A percentile compares a stretch with the other conserved stretches of the same genome.
These are phyloP conservation scores for Pseudomassariella vexata DNA, from an alignment of 2,329 filamentous ascomycete species.

Conservation along the genomic window DNA sequence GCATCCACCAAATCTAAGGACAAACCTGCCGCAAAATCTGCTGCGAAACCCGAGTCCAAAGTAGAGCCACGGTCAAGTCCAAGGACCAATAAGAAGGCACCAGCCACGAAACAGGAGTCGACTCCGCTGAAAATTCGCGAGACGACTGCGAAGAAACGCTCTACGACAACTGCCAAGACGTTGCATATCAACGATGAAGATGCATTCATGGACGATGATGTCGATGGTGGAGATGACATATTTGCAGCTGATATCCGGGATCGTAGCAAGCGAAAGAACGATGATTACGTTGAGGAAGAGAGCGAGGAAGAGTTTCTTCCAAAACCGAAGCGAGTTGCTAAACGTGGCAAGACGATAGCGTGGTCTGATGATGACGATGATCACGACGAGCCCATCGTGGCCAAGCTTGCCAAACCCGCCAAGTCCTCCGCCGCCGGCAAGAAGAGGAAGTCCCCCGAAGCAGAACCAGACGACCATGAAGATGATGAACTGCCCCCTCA, in stretches of 20 bases:
- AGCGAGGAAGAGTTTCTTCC: slow-evolving; percentile 65
- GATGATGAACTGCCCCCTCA: slow-evolving; percentile 39
- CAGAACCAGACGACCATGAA: slow-evolving; percentile 49
- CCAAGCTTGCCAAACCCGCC: slow-evolving; percentile 22
- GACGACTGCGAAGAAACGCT: slow-evolving; percentile 34
- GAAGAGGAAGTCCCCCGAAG: slow-evolving; percentile 54
- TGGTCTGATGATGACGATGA: slow-evolving; percentile 25
- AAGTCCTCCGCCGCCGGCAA: slow-evolving; percentile 29
- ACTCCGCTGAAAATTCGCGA: slow-evolving; percentile 23
- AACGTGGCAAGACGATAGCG: slow-evolving; percentile 34
- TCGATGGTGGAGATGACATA: slow-evolving; percentile 74
- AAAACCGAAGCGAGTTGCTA: slow-evolving; percentile 52
- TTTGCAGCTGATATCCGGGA: slow-evolving; percentile 68
- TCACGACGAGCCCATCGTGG: slow-evolving; percentile 21
- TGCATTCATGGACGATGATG: slow-evolving; percentile 59
- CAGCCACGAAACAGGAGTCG: slow-evolving; percentile 18
- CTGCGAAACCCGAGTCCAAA: slow-evolving; percentile 30
- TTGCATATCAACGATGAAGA: slow-evolving; percentile 42
- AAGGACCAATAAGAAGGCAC: slow-evolving; percentile 34
- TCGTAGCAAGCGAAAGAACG: slow-evolving; percentile 60
- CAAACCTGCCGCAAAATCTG: slow-evolving; percentile 33
- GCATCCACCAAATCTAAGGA: slow-evolving; percentile 39
- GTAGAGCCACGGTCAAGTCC: slow-evolving; percentile 48
- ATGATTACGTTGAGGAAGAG: slow-evolving; percentile 69
- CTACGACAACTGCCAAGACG: slow-evolving; percentile 34